Evolutionary conservation across 1,284 basidiomycete species (phyloP).

Genomic region (Athelia psychrophila): DNA sequence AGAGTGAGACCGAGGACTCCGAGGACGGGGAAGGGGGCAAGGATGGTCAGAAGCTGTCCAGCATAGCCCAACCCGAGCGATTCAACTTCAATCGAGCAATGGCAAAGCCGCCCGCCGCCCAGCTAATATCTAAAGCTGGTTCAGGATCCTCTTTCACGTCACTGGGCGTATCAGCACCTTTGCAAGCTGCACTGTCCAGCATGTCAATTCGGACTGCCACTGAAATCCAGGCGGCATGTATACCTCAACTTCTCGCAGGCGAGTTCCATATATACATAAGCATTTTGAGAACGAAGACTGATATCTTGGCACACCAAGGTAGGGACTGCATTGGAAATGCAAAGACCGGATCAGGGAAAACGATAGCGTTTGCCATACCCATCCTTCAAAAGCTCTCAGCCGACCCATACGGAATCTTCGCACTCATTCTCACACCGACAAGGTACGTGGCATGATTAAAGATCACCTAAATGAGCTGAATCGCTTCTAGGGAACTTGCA

Average conservation of each 20-base stretch:
- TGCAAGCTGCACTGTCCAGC: constrained; percentile 69
- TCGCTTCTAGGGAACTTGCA: constrained; percentile 78
- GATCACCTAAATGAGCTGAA: neutral
- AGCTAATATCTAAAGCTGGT: neutral
- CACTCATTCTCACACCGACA: constrained; percentile 92
- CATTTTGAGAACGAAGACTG: neutral
- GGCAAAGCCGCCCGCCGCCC: neutral
- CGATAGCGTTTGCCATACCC: constrained; percentile 94
- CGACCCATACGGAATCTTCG: constrained; percentile 94
- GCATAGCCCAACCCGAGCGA: constrained; percentile 1
- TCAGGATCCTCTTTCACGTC: constrained; percentile 44
- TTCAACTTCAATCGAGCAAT: constrained; percentile 1
- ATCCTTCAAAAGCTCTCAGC: constrained; percentile 87
- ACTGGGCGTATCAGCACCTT: constrained; percentile 72
- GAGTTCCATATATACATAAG: constrained; percentile 19
- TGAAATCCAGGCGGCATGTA: constrained; percentile 87
- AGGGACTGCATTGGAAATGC: constrained; percentile 96
- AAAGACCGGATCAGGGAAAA: constrained; percentile 98
- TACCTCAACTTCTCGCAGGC: constrained; percentile 85
- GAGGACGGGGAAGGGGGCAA: neutral
- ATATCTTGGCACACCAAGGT: constrained; percentile 41
- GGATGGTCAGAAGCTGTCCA: too few species aligned
- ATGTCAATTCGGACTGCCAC: constrained; percentile 91
- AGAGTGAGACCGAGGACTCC: constrained; percentile 6
- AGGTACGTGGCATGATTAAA: constrained; percentile 47